These are phyloP conservation scores for Leccinum disarticulatum DNA, from an alignment of 768 basidiomycete genomes.

Conservation along the genomic window DNA sequence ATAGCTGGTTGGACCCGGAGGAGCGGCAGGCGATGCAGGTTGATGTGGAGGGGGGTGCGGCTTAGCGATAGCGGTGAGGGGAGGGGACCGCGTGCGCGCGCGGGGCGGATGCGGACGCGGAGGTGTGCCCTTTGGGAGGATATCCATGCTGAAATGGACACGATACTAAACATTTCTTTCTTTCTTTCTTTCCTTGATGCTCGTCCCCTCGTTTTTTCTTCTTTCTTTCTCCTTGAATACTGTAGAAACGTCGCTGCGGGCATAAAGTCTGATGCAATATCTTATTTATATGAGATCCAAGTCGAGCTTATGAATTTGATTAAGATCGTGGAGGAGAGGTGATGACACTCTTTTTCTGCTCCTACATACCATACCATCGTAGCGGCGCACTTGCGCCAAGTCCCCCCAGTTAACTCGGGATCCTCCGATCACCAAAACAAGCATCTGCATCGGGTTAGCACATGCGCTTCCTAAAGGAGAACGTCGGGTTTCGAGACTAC, in stretches of 20 bases:
- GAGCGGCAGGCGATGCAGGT: slow-evolving; percentile 62
- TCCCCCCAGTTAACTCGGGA: no score
- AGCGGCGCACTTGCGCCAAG: no score
- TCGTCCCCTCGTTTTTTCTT: not conserved
- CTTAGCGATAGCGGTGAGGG: not conserved
- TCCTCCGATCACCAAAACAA: no score
- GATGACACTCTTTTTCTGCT: not conserved
- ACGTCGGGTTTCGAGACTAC: no score
- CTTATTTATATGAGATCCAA: not conserved
- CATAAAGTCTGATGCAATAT: not conserved
- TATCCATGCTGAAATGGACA: slow-evolving; percentile 7
- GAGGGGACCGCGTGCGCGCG: not conserved
- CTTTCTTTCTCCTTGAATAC: not conserved
- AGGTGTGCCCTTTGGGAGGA: not conserved
- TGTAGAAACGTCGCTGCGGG: not conserved
- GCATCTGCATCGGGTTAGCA: no score
- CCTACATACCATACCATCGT: not conserved
- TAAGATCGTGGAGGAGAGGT: no score
- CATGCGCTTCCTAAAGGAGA: no score
- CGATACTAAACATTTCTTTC: not conserved
- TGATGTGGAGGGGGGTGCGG: slow-evolving; percentile 24
- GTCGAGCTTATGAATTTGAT: not conserved
- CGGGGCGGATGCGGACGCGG: not conserved
- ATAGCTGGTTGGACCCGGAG: slow-evolving; percentile 86
- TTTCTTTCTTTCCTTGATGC: slow-evolving; percentile 2